Base-by-base conservation (phyloP, 2,329 filamentous ascomycete species). In the Cryphonectria radicalis region DNA sequence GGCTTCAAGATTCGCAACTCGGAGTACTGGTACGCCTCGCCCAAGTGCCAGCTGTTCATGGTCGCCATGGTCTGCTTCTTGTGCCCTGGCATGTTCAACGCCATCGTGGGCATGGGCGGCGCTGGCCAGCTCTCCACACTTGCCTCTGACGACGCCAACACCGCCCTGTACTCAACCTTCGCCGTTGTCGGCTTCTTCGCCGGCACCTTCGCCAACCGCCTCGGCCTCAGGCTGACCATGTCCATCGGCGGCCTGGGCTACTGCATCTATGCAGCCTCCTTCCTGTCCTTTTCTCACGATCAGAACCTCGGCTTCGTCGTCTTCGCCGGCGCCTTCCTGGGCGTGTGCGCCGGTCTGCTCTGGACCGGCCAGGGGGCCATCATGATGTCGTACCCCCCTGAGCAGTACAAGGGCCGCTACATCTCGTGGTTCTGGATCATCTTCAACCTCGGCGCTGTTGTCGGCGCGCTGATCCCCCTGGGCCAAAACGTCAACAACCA, bases 371-470 rank as follows among this genome's bases (percentile, higher is more conserved):
- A 95, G 82, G 93, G 93, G 72, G 90, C 92, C 72, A 93, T 95
- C 78, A 95, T 95, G 91, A 95, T 97, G 89, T 90, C 92, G 57
- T 97, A 97, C 80, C 94, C 94, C 1, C 85, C 88, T 28, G 95
- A 97, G 82, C 81, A 89, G 46, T 88, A 89, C 74, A 97, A 97
- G 85, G 95, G 95, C 62, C 90, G 91, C 72, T 97, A 94, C 80
- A 97, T 97, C 80, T 92, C 92, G 73, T 91, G 90, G 84, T 97
- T 97, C 83, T 97, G 95, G 95, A 90, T 94, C 80, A 97, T 98
- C 77, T 98, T 97, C 87, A 97, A 97, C 82, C 81, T 95, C 72
- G 95, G 95, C 76, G 94, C 91, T 77, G 94, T 97, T 73, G 93
- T 98, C 80, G 95, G 95, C 73, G 90, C 91, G 77, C 81, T 91